Base-by-base conservation (phyloP, 1,284 basidiomycete species). In the Lignosus rhinocerotis region DNA sequence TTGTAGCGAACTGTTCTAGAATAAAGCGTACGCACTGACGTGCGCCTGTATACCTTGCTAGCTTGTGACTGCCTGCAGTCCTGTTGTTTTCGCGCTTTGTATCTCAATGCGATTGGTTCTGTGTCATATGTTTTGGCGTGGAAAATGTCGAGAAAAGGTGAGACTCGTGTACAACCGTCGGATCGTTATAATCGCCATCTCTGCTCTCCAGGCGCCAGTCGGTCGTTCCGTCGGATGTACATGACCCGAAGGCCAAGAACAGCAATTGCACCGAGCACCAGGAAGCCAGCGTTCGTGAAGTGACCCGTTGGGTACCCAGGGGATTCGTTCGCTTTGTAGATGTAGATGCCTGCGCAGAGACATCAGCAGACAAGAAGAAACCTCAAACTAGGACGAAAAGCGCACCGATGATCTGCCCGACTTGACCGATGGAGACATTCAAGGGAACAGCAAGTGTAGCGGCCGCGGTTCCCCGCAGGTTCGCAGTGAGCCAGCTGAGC, bases 401-500 rank as follows among this genome's bases (percentile, higher is more conserved):
- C 66, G 11, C 43, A 69, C 69, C 67, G n/a, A 72, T 69, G 53
- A 76, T 75, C 60, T 77, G 75, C 0, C 76, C 76, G 3, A 72
- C 53, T 16, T 72, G 72, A 8, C 75, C 75, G 38, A 75, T 68
- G 8, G 74, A 73, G 16, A 76, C 69, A 51, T 74, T 76, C 50
- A 77, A 52, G 2, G 76, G 73, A 10, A 77, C 71, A 3, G 69
- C 72, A 14, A 77, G 67, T 9, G 75, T 75, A 31, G 70, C 55
- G 0, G 73, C 71, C 9, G 71, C 68, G 1, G 76, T 74, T 39
- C 64, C 65, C 44, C 64, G 65, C 39, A 76, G 61, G 55, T 76
- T 77, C 11, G 71, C 72, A 1, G 75, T 72, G 21, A 77, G 63
- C 74, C 75, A 76, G 45, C 75, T 75, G 33, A 76, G 66, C 2